Evolutionary conservation across 495 filamentous ascomycete genomes (phyloP).

Genomic region (Aspergillus kassunensis): DNA sequence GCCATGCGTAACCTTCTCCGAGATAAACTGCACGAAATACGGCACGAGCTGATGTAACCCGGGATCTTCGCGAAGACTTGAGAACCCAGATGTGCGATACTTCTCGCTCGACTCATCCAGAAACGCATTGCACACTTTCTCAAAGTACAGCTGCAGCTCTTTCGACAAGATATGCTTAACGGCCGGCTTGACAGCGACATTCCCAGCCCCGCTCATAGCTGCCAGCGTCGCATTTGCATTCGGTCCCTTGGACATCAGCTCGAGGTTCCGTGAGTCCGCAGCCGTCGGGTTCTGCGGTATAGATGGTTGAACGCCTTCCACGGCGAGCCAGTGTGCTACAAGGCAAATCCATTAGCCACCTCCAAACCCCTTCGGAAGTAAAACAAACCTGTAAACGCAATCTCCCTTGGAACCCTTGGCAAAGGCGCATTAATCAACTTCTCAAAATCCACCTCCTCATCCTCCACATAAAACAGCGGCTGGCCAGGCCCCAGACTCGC

Average conservation of each 20-base stretch:
- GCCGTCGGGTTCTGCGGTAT: constrained; percentile 93
- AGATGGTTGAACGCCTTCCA: constrained; percentile 93
- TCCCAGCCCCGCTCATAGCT: constrained; percentile 77
- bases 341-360: constrained; percentile 18
- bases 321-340: constrained; percentile 88
- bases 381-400: constrained; percentile 78
- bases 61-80: constrained; percentile 77
- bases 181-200: constrained; percentile 75
- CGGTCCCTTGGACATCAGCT: constrained; percentile 83
- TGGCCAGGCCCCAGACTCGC: constrained; percentile 92
- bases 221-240: constrained; percentile 77
- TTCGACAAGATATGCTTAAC: constrained; percentile 95
- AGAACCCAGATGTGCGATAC: constrained; percentile 78
- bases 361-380: neutral
- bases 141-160: constrained; percentile 95
- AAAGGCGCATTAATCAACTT: constrained; percentile 95
- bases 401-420: constrained; percentile 91
- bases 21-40: constrained; percentile 92
- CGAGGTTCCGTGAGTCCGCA: constrained; percentile 71
- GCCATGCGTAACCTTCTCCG: constrained; percentile 89
- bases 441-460: constrained; percentile 98
- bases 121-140: constrained; percentile 82
- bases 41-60: constrained; percentile 92
- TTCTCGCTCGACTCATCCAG: constrained; percentile 80
- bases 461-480: constrained; percentile 94